Percentiles rank a stretch among this genome's conserved stretches.
Evolutionary conservation across 1,284 basidiomycete species (phyloP).

Genomic region (Ustilago nuda): DNA sequence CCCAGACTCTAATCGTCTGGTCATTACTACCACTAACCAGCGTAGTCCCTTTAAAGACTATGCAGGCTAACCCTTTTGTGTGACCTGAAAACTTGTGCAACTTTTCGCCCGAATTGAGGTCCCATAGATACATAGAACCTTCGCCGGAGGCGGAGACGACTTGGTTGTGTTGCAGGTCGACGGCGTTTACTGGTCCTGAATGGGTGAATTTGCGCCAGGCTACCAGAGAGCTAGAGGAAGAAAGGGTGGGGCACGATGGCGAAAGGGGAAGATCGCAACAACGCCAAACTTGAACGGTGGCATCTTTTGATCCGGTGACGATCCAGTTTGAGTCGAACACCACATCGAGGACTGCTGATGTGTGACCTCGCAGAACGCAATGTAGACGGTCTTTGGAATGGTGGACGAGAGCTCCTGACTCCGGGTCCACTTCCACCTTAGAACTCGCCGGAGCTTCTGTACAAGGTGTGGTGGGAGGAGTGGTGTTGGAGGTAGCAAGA

Average conservation of each 20-base stretch:
- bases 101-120: slow-evolving; percentile 37
- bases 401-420: slow-evolving; percentile 24
- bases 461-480: neutral
- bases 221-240: neutral
- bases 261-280: slow-evolving; percentile 19
- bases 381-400: slow-evolving; percentile 19
- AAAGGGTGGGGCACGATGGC: slow-evolving; percentile 1
- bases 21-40: slow-evolving; percentile 59
- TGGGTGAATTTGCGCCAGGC: slow-evolving; percentile 37
- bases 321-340: slow-evolving; percentile 53
- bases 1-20: slow-evolving; percentile 59
- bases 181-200: slow-evolving; percentile 48
- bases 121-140: slow-evolving; percentile 55
- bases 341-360: slow-evolving; percentile 48
- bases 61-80: slow-evolving; percentile 56
- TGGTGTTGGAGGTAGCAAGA: slow-evolving; percentile 8
- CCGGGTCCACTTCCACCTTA: slow-evolving; percentile 7
- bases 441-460: no score
- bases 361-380: slow-evolving; percentile 43
- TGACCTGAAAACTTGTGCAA: slow-evolving; percentile 47
- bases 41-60: slow-evolving; percentile 37
- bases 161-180: slow-evolving; percentile 35
- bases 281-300: slow-evolving; percentile 56
- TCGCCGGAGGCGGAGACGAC: slow-evolving; percentile 58
- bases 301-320: slow-evolving; percentile 55